Percentiles rank a stretch among this genome's conserved stretches.
These are phyloP conservation scores for Aspergillus mulundensis DNA, from an alignment of 495 filamentous ascomycete species.

Conservation along the genomic window DNA sequence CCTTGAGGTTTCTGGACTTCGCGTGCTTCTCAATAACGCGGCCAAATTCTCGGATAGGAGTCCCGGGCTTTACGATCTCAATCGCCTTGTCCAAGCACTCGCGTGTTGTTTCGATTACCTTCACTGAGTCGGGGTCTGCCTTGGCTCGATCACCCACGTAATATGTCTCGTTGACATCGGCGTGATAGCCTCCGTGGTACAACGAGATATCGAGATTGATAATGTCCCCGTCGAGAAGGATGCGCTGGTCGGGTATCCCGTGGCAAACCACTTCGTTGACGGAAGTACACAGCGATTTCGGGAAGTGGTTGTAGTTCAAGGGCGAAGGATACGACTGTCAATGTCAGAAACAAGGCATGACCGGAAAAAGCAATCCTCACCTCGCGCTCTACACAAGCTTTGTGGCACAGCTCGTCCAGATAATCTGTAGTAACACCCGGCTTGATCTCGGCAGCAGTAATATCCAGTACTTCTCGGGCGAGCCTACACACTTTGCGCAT, in stretches of 20 bases:
- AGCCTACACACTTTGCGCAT: conserved; percentile 93
- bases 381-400: conserved; percentile 87
- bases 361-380: conserved; percentile 46
- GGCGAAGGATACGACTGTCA: conserved; percentile 91
- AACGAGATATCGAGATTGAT: conserved; percentile 85
- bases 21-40: conserved; percentile 81
- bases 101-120: conserved; percentile 75
- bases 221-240: conserved; percentile 79
- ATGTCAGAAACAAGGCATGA: not conserved
- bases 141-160: conserved; percentile 76
- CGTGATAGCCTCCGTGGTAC: conserved; percentile 83
- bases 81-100: conserved; percentile 80
- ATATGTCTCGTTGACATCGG: conserved; percentile 89
- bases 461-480: conserved; percentile 88
- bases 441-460: conserved; percentile 71
- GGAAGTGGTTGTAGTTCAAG: conserved; percentile 91
- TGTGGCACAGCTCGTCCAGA: conserved; percentile 92
- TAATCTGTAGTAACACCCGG: conserved; percentile 95
- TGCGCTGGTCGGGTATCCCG: conserved; percentile 78
- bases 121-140: conserved; percentile 69
- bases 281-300: conserved; percentile 95
- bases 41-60: conserved; percentile 79
- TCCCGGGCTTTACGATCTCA: conserved; percentile 78
- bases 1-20: conserved; percentile 68
- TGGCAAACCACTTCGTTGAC: conserved; percentile 95